phyloP scores from a whole-genome alignment of 768 basidiomycete species.

The Phylloporus sp. region DNA sequence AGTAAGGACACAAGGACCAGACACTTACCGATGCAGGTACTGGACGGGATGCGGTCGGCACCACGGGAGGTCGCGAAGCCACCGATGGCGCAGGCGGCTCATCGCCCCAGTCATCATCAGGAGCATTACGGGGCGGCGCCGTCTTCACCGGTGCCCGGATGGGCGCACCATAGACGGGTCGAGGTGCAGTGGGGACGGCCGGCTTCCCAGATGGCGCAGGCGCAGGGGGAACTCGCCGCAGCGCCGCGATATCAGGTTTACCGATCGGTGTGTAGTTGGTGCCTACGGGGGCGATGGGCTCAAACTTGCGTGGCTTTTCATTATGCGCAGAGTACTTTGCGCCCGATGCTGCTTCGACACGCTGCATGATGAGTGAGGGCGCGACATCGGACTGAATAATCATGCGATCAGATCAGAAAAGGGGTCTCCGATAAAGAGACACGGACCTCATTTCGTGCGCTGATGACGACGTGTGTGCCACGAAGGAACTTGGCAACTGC shows the following conservation, averaged over 20 bases:
- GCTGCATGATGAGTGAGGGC: slow-evolving; percentile 75
- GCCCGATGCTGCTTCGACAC: slow-evolving; percentile 87
- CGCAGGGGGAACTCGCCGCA: slow-evolving; percentile 46
- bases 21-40: slow-evolving; percentile 36
- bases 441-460: slow-evolving; percentile 78
- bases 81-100: slow-evolving; percentile 44
- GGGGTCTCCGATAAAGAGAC: background rate
- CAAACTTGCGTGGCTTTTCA: slow-evolving; percentile 65
- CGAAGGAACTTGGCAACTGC: slow-evolving; percentile 78
- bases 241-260: slow-evolving; percentile 60
- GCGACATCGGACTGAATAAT: slow-evolving; percentile 67
- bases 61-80: slow-evolving; percentile 44
- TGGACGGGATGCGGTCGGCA: slow-evolving; percentile 42
- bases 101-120: slow-evolving; percentile 59
- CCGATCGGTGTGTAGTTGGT: slow-evolving; percentile 75
- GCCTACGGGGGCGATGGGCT: slow-evolving; percentile 81
- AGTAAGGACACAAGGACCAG: background rate
- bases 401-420: background rate
- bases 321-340: slow-evolving; percentile 84
- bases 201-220: slow-evolving; percentile 20
- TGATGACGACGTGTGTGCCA: slow-evolving; percentile 83
- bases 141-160: slow-evolving; percentile 40
- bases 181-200: slow-evolving; percentile 39
- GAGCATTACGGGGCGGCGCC: slow-evolving; percentile 38
- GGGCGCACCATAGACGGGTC: slow-evolving; percentile 48